Evolutionary conservation across 1,139 yeast species (phyloP).

Genomic region (Lodderomyces parapsilosis): DNA sequence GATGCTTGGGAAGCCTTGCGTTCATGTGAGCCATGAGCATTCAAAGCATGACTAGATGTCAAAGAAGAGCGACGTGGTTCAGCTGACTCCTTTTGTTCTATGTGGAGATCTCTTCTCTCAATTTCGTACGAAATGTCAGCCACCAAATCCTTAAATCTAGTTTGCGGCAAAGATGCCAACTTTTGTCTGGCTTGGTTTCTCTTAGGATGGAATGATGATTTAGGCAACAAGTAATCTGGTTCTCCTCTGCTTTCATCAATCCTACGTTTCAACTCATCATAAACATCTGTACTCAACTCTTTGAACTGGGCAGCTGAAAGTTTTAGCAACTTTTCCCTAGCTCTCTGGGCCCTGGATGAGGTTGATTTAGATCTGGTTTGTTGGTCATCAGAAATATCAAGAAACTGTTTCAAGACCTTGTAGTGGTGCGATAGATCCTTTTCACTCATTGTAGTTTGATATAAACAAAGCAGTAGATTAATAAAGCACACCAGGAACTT

Average conservation of each 20-base stretch:
- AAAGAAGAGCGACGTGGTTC: conserved; percentile 6
- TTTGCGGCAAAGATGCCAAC: conserved; percentile 77
- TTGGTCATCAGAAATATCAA: conserved; percentile 51
- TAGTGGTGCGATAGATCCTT: conserved; percentile 46
- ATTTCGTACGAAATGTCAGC: conserved; percentile 88
- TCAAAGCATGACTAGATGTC: conserved; percentile 7
- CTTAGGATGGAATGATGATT: conserved; percentile 81
- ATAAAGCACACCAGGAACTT: too few relatives aligned
- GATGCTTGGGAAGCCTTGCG: conserved; percentile 11
- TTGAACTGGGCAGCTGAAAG: conserved; percentile 81
- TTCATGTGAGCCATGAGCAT: conserved; percentile 5
- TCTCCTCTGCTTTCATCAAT: conserved; percentile 53
- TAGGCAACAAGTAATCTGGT: conserved; percentile 67
- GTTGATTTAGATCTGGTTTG: conserved; percentile 40
- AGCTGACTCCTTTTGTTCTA: conserved; percentile 10
- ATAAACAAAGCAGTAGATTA: background rate
- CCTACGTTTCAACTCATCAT: conserved; percentile 83
- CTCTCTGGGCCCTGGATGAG: conserved; percentile 67
- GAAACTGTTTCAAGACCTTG: conserved; percentile 51
- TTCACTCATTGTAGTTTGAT: conserved; percentile 29
- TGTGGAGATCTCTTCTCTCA: conserved; percentile 66
- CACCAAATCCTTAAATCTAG: conserved; percentile 85
- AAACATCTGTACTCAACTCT: conserved; percentile 90
- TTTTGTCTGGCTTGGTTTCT: conserved; percentile 95
- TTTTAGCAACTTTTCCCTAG: conserved; percentile 80